Evolutionary conservation across 495 filamentous ascomycete species (phyloP), one percentile per base, ranked within the genome.

Genomic region (Patellaria atrata): DNA sequence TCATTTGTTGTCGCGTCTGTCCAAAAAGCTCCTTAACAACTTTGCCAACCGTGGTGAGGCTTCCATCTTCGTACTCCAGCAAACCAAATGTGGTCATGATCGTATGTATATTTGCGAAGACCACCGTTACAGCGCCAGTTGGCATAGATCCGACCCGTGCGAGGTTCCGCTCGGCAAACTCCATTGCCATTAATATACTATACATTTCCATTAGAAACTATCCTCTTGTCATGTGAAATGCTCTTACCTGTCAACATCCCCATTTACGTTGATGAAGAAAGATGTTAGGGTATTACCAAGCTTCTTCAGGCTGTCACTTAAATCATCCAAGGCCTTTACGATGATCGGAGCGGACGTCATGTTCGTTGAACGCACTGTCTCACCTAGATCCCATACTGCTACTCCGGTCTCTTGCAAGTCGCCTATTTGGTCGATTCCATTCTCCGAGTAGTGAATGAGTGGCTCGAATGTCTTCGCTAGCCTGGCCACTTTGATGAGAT

Each of bases 261-360:
- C 81, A 52, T 94, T 81, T 10, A 94, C 82, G 38, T 82, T 82
- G 22, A 83, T 77, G 48, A 93, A 93, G 58, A 94, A 94, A 43
- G 72, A 72, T 5, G 79, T 87, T 15, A 93, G 60, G 47, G 91
- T 83, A 8, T 82, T 63, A 2, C 79, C 77, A 1, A 94, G 64
- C 1, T 69, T 75, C 53, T 86, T 89, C 16, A 94, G 64, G 27
- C 71, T 80, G 35, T 91, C 82, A 34, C 76, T 81, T 15, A 93
- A 61, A 30, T 75, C 76, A 47, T 92, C 84, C 13, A 94, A 69
- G 44, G 84, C 78, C 41, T 71, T 61, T 13, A 89, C 82, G 30
- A 94, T 93, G 45, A 80, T 72, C 2, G 81, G 77, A 12, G 80
- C 80, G 25, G 76, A 81, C 10, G 80, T 85, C 76, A 93, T 82